These are phyloP conservation scores for Spencermartinsiella europaea DNA, from an alignment of 805 yeast species.

Conservation along the genomic window DNA sequence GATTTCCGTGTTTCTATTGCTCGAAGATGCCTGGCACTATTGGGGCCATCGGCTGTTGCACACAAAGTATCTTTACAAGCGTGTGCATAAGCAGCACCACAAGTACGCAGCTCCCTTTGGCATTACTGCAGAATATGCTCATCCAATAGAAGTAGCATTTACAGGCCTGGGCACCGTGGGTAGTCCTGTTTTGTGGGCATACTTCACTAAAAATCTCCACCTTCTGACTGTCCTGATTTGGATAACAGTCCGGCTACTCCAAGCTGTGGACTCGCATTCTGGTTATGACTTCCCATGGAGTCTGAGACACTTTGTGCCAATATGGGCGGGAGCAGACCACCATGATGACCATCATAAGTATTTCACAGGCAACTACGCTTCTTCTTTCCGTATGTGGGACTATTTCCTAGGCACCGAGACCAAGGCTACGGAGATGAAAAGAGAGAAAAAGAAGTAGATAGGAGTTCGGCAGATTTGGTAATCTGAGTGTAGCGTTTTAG, in stretches of 20 bases:
- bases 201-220: conserved; percentile 70
- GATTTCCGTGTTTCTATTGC: conserved; percentile 67
- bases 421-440: conserved; percentile 29
- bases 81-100: conserved; percentile 96
- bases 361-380: conserved; percentile 92
- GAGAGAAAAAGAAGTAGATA: conserved; percentile 9
- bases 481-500: not conserved
- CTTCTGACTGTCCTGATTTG: conserved; percentile 81
- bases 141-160: conserved; percentile 86
- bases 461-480: not conserved
- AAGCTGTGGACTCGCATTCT: conserved; percentile 96
- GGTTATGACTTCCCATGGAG: conserved; percentile 99
- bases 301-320: conserved; percentile 80
- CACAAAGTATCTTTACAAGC: conserved; percentile 73
- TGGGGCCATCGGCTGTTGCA: conserved; percentile 91
- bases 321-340: conserved; percentile 99
- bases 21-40: conserved; percentile 96
- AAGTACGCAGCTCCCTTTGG: conserved; percentile 98
- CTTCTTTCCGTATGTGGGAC: conserved; percentile 97
- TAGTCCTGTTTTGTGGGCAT: conserved; percentile 80
- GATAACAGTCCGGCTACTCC: conserved; percentile 84
- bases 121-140: conserved; percentile 94
- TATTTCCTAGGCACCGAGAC: conserved; percentile 64
- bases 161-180: conserved; percentile 96
- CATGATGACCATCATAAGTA: conserved; percentile 97